Evolutionary conservation across 495 filamentous ascomycete genomes (phyloP).

Genomic region (Tuber borchii): DNA sequence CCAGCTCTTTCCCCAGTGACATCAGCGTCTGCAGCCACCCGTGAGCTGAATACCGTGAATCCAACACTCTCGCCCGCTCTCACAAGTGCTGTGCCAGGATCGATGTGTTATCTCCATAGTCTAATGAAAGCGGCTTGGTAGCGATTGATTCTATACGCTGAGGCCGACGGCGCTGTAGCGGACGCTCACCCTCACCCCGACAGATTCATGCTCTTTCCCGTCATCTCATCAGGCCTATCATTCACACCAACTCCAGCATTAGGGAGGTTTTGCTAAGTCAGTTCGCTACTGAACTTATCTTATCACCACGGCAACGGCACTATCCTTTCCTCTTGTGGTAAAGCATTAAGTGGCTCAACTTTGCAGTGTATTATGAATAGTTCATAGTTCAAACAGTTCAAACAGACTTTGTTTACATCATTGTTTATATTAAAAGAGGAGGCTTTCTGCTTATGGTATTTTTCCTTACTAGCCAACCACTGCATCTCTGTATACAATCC

Average conservation of each 20-base stretch:
- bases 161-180: not conserved
- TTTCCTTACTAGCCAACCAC: too few relatives aligned
- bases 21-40: not conserved
- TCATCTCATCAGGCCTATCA: not conserved
- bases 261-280: too few relatives aligned
- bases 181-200: not conserved
- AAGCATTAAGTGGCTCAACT: too few relatives aligned
- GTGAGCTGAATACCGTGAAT: not conserved
- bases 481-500: too few relatives aligned
- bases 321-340: too few relatives aligned
- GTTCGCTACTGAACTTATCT: too few relatives aligned
- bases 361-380: too few relatives aligned
- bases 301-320: too few relatives aligned
- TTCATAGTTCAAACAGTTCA: too few relatives aligned
- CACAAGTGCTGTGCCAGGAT: not conserved
- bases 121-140: not conserved
- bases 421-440: too few relatives aligned
- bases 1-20: not conserved
- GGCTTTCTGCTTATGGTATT: too few relatives aligned
- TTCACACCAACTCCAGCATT: not conserved
- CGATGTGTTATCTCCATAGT: not conserved
- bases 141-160: not conserved
- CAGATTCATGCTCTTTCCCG: not conserved
- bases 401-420: too few relatives aligned
- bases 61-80: not conserved